A percentile compares a stretch with the other conserved stretches of the same genome.
These are phyloP conservation scores for Sphagnum tenellum DNA, from an alignment of 225 moss, liverwort and hornwort genomes.

Conservation along the genomic window DNA sequence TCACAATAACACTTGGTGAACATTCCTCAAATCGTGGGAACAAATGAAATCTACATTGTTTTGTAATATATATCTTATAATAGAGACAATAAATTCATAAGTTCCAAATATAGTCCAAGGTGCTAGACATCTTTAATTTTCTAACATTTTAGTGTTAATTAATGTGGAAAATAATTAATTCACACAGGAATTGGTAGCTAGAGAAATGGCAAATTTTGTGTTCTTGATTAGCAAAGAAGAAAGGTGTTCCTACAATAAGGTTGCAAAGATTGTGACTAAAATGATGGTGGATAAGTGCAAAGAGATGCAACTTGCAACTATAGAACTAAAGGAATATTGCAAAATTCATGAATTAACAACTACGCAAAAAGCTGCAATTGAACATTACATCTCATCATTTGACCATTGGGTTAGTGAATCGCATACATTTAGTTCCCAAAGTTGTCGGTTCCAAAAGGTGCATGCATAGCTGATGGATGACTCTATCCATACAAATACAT, in stretches of 20 bases:
- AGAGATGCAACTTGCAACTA: conserved; percentile 6
- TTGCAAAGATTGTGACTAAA: conserved; percentile 11
- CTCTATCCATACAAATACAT: no score
- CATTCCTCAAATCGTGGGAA: no score
- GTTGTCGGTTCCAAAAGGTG: no score
- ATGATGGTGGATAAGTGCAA: conserved; percentile 15
- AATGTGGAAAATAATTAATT: background rate
- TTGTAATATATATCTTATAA: background rate
- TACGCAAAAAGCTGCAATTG: background rate
- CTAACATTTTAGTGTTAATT: no score
- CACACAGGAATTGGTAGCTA: conserved; percentile 8
- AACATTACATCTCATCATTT: conserved; percentile 6
- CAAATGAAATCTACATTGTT: no score
- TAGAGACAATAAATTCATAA: background rate
- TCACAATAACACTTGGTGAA: no score
- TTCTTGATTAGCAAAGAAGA: conserved; percentile 6
- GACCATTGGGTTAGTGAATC: conserved; percentile 5
- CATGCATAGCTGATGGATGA: no score
- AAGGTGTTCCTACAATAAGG: conserved; percentile 2
- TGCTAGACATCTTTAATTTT: background rate
- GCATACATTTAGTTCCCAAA: background rate
- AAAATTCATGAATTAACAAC: background rate
- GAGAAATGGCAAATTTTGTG: conserved; percentile 8
- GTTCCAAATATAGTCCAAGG: background rate
- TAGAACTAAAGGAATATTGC: conserved; percentile 5